These are phyloP conservation scores for Plasmodium malariae DNA, from an alignment of 169 alveolate genomes.

Conservation along the genomic window DNA sequence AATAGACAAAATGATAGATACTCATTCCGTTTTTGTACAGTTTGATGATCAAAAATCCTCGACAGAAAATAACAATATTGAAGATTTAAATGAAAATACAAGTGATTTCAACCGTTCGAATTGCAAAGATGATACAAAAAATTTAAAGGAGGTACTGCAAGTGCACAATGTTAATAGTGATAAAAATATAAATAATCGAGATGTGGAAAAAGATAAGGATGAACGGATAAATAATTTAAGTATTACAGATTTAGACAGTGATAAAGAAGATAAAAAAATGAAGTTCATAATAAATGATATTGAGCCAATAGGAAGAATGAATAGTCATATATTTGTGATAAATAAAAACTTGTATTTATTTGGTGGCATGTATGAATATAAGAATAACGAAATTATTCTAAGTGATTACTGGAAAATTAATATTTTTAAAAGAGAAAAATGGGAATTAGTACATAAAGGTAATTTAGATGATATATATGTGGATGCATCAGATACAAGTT, in stretches of 20 bases:
- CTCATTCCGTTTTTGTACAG: constrained; percentile 77
- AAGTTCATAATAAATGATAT: constrained; percentile 50
- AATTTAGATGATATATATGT: constrained; percentile 79
- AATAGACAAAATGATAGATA: constrained; percentile 64
- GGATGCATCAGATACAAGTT: constrained; percentile 72
- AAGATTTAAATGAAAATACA: constrained; percentile 42
- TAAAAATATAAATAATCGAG: neutral
- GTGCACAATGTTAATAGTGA: neutral
- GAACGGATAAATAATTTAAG: constrained; percentile 22
- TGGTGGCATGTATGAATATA: constrained; percentile 88
- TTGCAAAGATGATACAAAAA: neutral
- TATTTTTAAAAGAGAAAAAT: constrained; percentile 82
- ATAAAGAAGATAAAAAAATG: constrained; percentile 30
- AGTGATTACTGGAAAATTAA: constrained; percentile 87
- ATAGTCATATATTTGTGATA: constrained; percentile 81
- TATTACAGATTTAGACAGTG: constrained; percentile 42
- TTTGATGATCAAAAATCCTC: constrained; percentile 31
- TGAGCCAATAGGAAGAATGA: constrained; percentile 78
- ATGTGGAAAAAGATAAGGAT: neutral
- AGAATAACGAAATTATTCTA: constrained; percentile 82
- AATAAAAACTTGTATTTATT: constrained; percentile 79
- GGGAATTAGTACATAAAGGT: constrained; percentile 85
- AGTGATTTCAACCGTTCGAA: constrained; percentile 28
- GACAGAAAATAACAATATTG: constrained; percentile 36
- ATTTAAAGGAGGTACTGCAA: constrained; percentile 30